phyloP scores from a whole-genome alignment of 2,329 filamentous ascomycete genomes.

The Pyricularia sp. region DNA sequence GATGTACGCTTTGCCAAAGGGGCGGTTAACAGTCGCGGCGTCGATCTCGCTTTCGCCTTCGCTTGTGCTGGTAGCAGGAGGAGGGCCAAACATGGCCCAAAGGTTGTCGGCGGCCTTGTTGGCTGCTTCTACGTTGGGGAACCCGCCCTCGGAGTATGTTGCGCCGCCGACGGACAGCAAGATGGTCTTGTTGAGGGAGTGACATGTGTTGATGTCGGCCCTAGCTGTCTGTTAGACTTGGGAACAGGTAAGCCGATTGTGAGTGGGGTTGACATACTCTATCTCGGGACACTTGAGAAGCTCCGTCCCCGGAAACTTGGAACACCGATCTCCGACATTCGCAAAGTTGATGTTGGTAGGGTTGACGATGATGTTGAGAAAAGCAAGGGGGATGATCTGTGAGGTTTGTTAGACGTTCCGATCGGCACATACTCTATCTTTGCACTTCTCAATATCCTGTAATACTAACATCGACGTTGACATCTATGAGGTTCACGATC shows the following conservation, averaged over 20 bases:
- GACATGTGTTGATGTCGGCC: slow-evolving; percentile 49
- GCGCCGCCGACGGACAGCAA: slow-evolving; percentile 63
- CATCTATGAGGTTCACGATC: slow-evolving; percentile 5
- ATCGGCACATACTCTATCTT: neutral
- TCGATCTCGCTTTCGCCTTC: too few species aligned
- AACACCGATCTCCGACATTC: slow-evolving; percentile 53
- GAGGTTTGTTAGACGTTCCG: neutral
- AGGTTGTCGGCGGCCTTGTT: slow-evolving; percentile 48
- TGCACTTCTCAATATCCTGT: too few species aligned
- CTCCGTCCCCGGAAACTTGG: slow-evolving; percentile 44
- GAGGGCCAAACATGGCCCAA: slow-evolving; percentile 63
- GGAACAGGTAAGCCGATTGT: neutral
- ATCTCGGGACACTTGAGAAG: slow-evolving; percentile 55
- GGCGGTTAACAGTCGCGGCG: slow-evolving; percentile 37
- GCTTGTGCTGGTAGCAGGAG: neutral
- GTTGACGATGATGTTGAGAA: slow-evolving; percentile 47
- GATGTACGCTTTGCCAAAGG: slow-evolving; percentile 55
- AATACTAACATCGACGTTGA: slow-evolving; percentile 33
- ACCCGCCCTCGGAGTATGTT: slow-evolving; percentile 61
- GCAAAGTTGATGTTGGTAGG: slow-evolving; percentile 53
- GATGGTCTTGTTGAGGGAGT: slow-evolving; percentile 57
- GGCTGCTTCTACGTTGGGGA: slow-evolving; percentile 42
- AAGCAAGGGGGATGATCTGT: slow-evolving; percentile 55
- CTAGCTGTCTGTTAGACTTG: slow-evolving; percentile 15
- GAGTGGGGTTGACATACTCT: slow-evolving; percentile 34